Evolutionary conservation across 2,329 filamentous ascomycete genomes (phyloP).

Genomic region (Rasamsonia emersonii): DNA sequence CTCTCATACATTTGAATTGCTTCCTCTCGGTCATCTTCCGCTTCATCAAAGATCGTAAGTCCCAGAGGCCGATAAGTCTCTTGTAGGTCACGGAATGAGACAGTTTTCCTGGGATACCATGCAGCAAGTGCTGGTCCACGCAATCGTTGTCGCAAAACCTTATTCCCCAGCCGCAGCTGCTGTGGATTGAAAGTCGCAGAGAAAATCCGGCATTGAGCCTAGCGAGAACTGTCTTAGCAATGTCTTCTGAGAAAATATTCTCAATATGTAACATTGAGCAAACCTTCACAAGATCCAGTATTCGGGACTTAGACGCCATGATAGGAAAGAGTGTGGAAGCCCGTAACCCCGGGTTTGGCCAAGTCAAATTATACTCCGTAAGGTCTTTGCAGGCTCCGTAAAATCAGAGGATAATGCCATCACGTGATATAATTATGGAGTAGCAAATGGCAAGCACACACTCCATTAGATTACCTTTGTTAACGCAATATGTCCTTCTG

Average conservation of each 20-base stretch:
- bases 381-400: too few species aligned
- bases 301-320: conserved; percentile 29
- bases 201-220: conserved; percentile 91
- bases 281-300: conserved; percentile 72
- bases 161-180: conserved; percentile 74
- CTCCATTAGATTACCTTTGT: too few species aligned
- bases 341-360: too few species aligned
- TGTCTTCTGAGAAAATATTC: background rate
- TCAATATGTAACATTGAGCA: conserved; percentile 2
- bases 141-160: conserved; percentile 80
- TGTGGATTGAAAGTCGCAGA: conserved; percentile 84
- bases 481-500: too few species aligned
- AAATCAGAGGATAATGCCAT: too few species aligned
- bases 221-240: conserved; percentile 5
- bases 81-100: conserved; percentile 65
- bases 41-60: conserved; percentile 62
- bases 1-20: conserved; percentile 49
- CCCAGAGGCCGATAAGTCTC: conserved; percentile 56
- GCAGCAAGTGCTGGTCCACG: conserved; percentile 72
- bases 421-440: too few species aligned
- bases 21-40: conserved; percentile 72
- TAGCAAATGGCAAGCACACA: too few species aligned
- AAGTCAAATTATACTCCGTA: too few species aligned
- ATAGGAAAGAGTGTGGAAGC: conserved; percentile 4
- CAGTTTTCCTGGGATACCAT: conserved; percentile 77